Evolutionary conservation across 805 yeast species (phyloP), one percentile per base, ranked within the genome.

Genomic region (Kodamaea kaohsiungensis): DNA sequence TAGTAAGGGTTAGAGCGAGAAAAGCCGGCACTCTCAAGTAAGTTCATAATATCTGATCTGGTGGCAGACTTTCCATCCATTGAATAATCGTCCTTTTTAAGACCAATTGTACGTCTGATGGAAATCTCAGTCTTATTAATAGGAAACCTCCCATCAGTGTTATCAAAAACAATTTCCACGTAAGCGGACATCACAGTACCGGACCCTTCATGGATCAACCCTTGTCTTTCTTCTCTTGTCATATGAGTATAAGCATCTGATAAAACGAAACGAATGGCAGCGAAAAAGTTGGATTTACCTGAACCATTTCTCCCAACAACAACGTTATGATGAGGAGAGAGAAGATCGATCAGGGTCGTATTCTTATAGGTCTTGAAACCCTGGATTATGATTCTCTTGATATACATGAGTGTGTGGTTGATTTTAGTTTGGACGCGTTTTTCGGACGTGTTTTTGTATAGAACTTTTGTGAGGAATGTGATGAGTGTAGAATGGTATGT

Each of bases 291-390:
- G 42, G 97, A 89, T 68, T 95, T 93, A 7, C 99, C 99, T 7
- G 97, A 89, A n/a, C 98, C 98, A 70, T 92, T 92, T 49, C 96
- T 75, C 1, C 98, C 98, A 33, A 92, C 77, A 7, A 68, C 91
- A 17, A 93, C 96, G 71, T 93, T 93, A 65, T 87, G 88, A 52
- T 84, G 83, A 0, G 96, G 93, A 0, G 96, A 87, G 33, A 95
- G 75, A 13, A 83, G 77, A 43, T 88, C 95, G 10, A 92, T 82
- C 3, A 84, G 80, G 0, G 97, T 89, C 42, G 90, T 85, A 63
- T 89, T 87, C 70, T 88, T 88, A 68, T 91, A 93, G 58, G 98
- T 91, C 71, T 91, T 91, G 76, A 93, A 93, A 37, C 98, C 98
- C 66, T 91, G 96, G 52, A 93, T 88, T 9, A 83, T 80, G 46